Percentiles rank a stretch among this genome's conserved stretches.
These are phyloP conservation scores for Globisporangium mamillatum DNA, from an alignment of 352 stramenopile species.

Conservation along the genomic window DNA sequence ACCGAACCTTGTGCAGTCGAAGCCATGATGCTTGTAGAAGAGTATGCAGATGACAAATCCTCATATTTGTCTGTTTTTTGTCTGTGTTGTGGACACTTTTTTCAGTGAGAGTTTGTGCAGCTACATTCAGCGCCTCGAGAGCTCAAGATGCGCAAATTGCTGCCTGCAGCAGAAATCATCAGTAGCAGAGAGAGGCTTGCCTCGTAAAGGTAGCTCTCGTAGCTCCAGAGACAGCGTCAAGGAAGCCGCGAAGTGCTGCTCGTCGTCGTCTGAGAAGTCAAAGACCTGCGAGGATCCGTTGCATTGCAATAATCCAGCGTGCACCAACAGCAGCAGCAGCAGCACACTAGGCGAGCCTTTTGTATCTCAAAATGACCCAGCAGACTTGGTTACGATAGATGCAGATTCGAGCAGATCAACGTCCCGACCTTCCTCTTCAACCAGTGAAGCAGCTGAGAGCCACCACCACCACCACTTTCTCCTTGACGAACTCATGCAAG, in stretches of 20 bases:
- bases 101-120: slow-evolving; percentile 39
- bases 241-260: background rate
- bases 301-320: background rate
- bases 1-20: background rate
- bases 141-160: slow-evolving; percentile 16
- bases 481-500: slow-evolving; percentile 38
- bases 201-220: background rate
- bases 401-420: background rate
- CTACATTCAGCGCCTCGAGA: slow-evolving; percentile 57
- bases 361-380: background rate
- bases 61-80: background rate
- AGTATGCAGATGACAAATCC: background rate
- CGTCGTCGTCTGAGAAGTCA: background rate
- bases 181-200: background rate
- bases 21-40: background rate
- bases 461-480: background rate
- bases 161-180: background rate
- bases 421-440: background rate
- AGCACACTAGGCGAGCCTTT: background rate
- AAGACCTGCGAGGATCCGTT: too few relatives aligned
- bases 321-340: too few relatives aligned
- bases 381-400: background rate
- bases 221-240: background rate
- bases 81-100: background rate
- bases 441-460: background rate